These are phyloP conservation scores for Volvariella volvacea DNA, from an alignment of 1,284 basidiomycete species.

Conservation along the genomic window DNA sequence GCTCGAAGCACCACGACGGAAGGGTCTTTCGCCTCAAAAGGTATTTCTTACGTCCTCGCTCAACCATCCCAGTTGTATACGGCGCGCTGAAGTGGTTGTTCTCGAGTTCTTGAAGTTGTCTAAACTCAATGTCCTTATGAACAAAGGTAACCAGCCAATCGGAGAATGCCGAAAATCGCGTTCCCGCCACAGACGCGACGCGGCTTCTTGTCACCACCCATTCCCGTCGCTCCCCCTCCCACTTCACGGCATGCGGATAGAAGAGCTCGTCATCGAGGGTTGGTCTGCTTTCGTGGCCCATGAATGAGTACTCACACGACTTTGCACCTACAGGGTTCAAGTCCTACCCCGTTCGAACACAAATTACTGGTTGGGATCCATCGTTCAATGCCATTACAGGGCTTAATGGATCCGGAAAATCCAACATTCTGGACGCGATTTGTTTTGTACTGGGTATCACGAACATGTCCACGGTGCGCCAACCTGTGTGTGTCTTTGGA, in stretches of 20 bases:
- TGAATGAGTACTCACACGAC: background rate
- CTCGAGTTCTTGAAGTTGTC: too few relatives aligned
- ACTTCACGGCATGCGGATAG: slow-evolving; percentile 20
- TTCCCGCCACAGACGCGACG: slow-evolving; percentile 11
- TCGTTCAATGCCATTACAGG: slow-evolving; percentile 99
- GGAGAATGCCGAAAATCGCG: background rate
- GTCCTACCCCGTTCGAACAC: slow-evolving; percentile 93
- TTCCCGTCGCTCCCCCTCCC: too few relatives aligned
- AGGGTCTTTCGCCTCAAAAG: too few relatives aligned
- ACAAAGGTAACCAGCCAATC: too few relatives aligned
- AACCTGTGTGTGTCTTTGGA: background rate
- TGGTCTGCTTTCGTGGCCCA: background rate
- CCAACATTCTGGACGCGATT: slow-evolving; percentile 96
- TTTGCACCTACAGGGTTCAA: slow-evolving; percentile 75
- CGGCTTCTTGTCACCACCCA: slow-evolving; percentile 1
- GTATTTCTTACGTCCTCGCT: too few relatives aligned
- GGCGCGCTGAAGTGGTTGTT: too few relatives aligned
- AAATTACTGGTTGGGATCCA: slow-evolving; percentile 91
- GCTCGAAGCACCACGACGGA: too few relatives aligned
- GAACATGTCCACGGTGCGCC: slow-evolving; percentile 70
- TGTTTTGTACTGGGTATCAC: slow-evolving; percentile 97
- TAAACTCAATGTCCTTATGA: too few relatives aligned
- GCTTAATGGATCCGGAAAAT: slow-evolving; percentile 92
- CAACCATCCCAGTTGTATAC: too few relatives aligned
- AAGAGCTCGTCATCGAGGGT: slow-evolving; percentile 30